phyloP scores from a whole-genome alignment of 1,284 basidiomycete species.

The Trichosporon faecale region DNA sequence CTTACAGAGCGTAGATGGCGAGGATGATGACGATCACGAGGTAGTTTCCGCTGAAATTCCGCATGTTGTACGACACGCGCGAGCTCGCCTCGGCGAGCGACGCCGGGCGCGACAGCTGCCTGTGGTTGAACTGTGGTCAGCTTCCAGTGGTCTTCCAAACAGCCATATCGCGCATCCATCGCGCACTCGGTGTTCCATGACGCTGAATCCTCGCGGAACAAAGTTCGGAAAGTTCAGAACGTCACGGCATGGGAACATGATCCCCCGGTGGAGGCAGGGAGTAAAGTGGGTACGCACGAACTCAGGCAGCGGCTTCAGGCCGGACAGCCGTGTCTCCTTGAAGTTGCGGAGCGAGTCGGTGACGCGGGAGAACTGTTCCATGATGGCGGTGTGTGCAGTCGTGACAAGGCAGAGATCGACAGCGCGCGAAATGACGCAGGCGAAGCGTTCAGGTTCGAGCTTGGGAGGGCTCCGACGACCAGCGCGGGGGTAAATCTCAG shows the following conservation, averaged over 20 bases:
- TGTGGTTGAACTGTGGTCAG: conserved; percentile 66
- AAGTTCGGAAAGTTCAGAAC: not conserved
- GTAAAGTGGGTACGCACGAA: not conserved
- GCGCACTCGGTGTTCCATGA: not conserved
- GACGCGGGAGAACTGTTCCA: conserved; percentile 4
- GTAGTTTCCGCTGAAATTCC: conserved; percentile 86
- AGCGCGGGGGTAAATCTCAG: not conserved
- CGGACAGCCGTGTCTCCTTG: conserved; percentile 6
- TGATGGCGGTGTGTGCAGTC: not conserved
- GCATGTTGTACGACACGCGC: conserved; percentile 77
- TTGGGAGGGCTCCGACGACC: not conserved
- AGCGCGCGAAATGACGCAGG: conserved; percentile 1
- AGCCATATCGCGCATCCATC: too few species aligned
- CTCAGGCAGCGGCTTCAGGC: conserved; percentile 8
- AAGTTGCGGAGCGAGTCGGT: conserved; percentile 1
- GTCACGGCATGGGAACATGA: not conserved
- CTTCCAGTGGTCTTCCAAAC: not conserved
- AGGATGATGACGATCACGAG: conserved; percentile 70
- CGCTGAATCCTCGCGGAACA: not conserved
- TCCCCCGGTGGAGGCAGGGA: not conserved
- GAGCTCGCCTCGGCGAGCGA: conserved; percentile 62
- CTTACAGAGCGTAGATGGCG: conserved; percentile 81
- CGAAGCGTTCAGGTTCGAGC: not conserved
- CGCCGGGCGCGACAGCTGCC: conserved; percentile 70
- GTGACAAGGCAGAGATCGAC: not conserved